Evolutionary conservation across 768 basidiomycete species (phyloP), one percentile per base, ranked within the genome.

Genomic region (Psilocybe cubensis): DNA sequence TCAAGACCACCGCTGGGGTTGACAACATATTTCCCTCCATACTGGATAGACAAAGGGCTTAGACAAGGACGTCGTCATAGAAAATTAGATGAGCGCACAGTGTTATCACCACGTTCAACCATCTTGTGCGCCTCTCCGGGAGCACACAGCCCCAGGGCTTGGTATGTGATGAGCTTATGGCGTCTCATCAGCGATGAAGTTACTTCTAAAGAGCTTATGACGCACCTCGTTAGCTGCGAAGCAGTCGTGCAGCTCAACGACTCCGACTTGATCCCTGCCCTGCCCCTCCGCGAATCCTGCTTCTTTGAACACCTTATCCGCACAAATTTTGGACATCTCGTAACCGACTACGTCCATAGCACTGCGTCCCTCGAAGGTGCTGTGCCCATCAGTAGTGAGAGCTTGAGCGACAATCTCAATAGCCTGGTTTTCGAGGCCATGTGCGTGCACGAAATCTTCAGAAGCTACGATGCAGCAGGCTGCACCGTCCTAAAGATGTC

Each of bases 1-100:
- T 94, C 90, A 14, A 94, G 79, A 0, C 92, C 92, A 23, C 92
- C 92, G 49, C 87, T 90, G 0, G 92, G 90, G 62, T 94, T 94
- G 31, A 94, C 74, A 17, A 94, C 89, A 48, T 83, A 94, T 71
- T 91, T 91, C 4, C 93, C 92, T 18, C 89, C 92, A 56, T 91
- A 92, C 88, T 91, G 52, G 18, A 14, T 27, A 49, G 27, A 24
- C 23, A 28, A 11, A 12, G 11, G 46, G 35, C 25, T 28, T 33
- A 31, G 20, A 40, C 38, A 28, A 47, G 18, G 28, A 56, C 42
- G 20, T 17, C 7, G 38, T 12, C 17, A 11, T 21, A 20, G 27
- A 31, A 33, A 20, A 29, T 45, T 29, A n/a, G 38, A 43, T 20
- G 21, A 21, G 31, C 83, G 56, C 59, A 89, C 90, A 11, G 93